Percentiles rank a stretch among this genome's conserved stretches.
Conservation (phyloP, 176 grass and related monocot genomes). For the Carex myosuroides region DNA sequence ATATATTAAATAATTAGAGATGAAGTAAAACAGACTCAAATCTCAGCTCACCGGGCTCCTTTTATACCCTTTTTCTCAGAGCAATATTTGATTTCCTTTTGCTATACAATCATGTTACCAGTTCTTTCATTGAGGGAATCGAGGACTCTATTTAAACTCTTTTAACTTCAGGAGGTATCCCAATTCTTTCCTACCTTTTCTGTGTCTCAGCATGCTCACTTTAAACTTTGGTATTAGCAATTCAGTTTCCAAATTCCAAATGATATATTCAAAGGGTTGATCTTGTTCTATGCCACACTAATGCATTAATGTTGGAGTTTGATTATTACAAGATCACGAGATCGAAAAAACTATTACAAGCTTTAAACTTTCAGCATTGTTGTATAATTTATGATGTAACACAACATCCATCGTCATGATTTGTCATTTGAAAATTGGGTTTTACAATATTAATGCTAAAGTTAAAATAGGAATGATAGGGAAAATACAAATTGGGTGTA, state of each 20-base stretch:
- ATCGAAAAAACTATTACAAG: neutral
- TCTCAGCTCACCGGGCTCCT: neutral
- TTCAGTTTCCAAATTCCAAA: neutral
- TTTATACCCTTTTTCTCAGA: neutral
- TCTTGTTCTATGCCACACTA: neutral
- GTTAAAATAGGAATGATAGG: neutral
- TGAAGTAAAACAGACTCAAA: conserved; percentile 1
- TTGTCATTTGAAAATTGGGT: neutral
- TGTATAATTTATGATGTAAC: neutral
- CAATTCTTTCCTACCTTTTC: neutral
- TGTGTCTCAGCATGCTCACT: neutral
- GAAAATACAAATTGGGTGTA: neutral
- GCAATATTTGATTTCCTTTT: neutral
- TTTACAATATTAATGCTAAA: neutral
- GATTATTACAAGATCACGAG: neutral
- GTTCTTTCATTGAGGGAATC: neutral
- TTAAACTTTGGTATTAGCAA: neutral
- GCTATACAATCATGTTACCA: neutral
- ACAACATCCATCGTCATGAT: neutral
- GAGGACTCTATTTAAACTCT: neutral
- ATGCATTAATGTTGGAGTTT: neutral
- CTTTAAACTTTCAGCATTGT: neutral
- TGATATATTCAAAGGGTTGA: neutral
- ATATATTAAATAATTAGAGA: neutral
- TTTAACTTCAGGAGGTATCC: neutral